A percentile compares a stretch with the other conserved stretches of the same genome.
phyloP scores from a whole-genome alignment of 2,329 filamentous ascomycete species.

The Cylindrodendrum hubeiense region DNA sequence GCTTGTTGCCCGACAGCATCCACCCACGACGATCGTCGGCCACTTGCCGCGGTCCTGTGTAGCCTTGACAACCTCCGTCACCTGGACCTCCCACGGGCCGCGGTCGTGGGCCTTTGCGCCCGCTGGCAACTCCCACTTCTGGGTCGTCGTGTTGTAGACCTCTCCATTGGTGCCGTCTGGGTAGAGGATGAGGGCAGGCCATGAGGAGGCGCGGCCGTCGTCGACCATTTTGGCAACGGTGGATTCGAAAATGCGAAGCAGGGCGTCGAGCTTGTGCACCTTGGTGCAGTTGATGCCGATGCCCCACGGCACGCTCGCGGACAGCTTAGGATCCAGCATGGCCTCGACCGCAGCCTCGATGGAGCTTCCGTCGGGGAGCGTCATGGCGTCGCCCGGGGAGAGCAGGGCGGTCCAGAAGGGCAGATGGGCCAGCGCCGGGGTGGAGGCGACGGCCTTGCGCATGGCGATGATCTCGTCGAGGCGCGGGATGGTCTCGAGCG shows the following conservation, averaged over 20 bases:
- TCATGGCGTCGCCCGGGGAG: constrained; percentile 66
- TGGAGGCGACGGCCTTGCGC: constrained; percentile 55
- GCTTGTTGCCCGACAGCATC: constrained; percentile 64
- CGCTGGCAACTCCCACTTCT: constrained; percentile 67
- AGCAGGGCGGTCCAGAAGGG: constrained; percentile 74
- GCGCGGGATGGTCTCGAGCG: constrained; percentile 76
- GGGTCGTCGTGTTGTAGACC: constrained; percentile 73
- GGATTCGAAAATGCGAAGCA: constrained; percentile 68
- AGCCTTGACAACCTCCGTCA: constrained; percentile 55
- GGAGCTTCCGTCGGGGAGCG: constrained; percentile 68
- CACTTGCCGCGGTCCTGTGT: constrained; percentile 55
- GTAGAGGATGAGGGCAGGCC: constrained; percentile 72
- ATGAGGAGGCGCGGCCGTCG: constrained; percentile 49
- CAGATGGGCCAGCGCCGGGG: constrained; percentile 41
- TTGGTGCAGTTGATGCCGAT: constrained; percentile 79
- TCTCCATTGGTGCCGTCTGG: constrained; percentile 78
- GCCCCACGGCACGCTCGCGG: constrained; percentile 63
- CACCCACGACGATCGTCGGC: constrained; percentile 62
- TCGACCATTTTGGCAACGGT: constrained; percentile 55
- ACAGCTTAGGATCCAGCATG: constrained; percentile 51
- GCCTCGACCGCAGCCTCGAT: constrained; percentile 50
- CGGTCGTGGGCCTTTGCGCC: constrained; percentile 32
- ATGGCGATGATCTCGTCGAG: constrained; percentile 72
- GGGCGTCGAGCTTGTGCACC: constrained; percentile 68
- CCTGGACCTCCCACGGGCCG: constrained; percentile 60